These are phyloP conservation scores for Blastomyces percursus DNA, from an alignment of 2,329 filamentous ascomycete genomes.

Conservation along the genomic window DNA sequence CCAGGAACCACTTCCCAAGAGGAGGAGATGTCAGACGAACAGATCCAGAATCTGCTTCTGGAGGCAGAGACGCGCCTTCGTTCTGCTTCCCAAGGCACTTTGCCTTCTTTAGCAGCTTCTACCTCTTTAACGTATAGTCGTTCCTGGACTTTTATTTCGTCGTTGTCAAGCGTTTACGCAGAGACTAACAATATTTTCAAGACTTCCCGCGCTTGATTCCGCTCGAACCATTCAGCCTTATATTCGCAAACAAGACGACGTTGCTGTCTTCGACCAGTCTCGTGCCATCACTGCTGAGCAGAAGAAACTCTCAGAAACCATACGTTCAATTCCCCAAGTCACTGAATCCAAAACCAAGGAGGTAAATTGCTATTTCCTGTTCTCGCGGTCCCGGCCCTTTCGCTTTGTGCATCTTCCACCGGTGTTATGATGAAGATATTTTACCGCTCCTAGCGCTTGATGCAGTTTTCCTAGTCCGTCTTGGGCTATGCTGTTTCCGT, in stretches of 20 bases:
- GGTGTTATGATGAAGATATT: slow-evolving; percentile 63
- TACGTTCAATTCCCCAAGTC: slow-evolving; percentile 44
- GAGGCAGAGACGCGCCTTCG: slow-evolving; percentile 51
- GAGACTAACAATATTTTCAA: slow-evolving; percentile 14
- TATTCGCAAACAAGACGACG: slow-evolving; percentile 41
- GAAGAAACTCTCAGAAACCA: slow-evolving; percentile 37
- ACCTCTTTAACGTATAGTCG: background rate
- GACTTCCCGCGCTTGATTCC: slow-evolving; percentile 42
- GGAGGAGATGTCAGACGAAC: slow-evolving; percentile 46
- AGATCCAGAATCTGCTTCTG: slow-evolving; percentile 52
- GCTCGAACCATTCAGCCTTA: slow-evolving; percentile 43
- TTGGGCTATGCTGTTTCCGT: slow-evolving; percentile 66
- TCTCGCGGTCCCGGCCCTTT: slow-evolving; percentile 1
- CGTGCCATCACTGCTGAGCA: slow-evolving; percentile 41
- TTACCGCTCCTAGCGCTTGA: slow-evolving; percentile 56
- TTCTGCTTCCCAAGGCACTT: background rate
- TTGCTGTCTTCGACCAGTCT: slow-evolving; percentile 44
- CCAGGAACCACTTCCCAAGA: slow-evolving; percentile 6
- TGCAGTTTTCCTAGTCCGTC: slow-evolving; percentile 62
- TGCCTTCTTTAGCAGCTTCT: slow-evolving; percentile 7
- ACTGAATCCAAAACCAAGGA: slow-evolving; percentile 39
- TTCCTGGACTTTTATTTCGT: background rate
- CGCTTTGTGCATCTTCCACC: slow-evolving; percentile 11
- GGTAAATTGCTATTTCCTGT: slow-evolving; percentile 33
- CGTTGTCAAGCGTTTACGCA: background rate